phyloP scores from a whole-genome alignment of 345 rosid genomes.

The Abelmoschus esculentus region DNA sequence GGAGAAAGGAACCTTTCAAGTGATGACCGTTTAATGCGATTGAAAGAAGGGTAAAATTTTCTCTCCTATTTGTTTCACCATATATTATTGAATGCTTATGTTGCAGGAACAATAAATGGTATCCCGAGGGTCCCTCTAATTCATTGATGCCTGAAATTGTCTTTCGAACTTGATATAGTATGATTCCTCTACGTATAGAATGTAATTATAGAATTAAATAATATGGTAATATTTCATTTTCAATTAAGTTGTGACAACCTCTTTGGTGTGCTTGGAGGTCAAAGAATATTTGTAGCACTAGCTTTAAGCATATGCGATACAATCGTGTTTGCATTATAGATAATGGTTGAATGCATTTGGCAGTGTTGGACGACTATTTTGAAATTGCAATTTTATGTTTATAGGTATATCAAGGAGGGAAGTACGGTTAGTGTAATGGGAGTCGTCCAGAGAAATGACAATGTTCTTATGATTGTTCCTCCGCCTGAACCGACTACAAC shows the following conservation, averaged over 20 bases:
- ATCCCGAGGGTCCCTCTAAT: neutral
- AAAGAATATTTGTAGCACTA: neutral
- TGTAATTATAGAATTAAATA: neutral
- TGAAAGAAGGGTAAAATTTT: conserved; percentile 80
- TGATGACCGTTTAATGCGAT: conserved; percentile 75
- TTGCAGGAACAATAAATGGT: neutral
- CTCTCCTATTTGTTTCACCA: neutral
- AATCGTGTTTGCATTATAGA: neutral
- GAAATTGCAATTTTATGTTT: conserved; percentile 1
- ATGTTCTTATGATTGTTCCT: conserved; percentile 92
- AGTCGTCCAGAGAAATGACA: conserved; percentile 89
- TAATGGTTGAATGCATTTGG: neutral
- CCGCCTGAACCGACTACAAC: conserved; percentile 76
- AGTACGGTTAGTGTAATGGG: conserved; percentile 97
- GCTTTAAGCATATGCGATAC: neutral
- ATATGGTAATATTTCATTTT: neutral
- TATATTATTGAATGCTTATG: neutral
- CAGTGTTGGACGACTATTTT: neutral
- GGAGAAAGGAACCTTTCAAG: conserved; percentile 65
- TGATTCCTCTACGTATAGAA: neutral
- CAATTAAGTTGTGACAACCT: neutral
- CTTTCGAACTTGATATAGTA: neutral
- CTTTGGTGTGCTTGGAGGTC: neutral
- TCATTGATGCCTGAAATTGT: neutral
- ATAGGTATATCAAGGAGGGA: conserved; percentile 94